Percentiles rank a stretch among this genome's conserved stretches.
Conservation (phyloP, 805 yeast species). For the Kodamaea neixiangensis region DNA sequence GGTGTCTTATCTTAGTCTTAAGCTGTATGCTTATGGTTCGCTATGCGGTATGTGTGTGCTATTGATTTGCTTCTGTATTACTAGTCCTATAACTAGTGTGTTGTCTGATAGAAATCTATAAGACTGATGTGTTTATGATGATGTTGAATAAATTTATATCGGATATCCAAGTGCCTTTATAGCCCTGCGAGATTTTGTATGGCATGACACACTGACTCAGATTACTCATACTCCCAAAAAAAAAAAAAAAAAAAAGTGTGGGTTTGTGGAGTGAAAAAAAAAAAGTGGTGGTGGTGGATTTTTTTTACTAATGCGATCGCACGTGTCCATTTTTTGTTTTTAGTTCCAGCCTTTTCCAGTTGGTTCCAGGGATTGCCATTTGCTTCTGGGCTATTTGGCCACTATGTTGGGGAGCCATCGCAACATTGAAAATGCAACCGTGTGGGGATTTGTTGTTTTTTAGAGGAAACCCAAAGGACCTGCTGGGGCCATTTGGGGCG, state of each 20-base stretch:
- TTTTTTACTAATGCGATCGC: too few relatives aligned
- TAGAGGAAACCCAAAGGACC: too few relatives aligned
- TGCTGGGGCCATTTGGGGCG: too few relatives aligned
- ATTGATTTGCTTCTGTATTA: too few relatives aligned
- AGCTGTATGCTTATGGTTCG: background rate
- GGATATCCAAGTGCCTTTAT: background rate
- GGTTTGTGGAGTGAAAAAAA: conserved; percentile 9
- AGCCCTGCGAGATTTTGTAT: background rate
- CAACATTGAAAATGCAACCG: background rate
- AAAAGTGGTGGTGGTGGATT: conserved; percentile 10
- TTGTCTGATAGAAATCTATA: background rate
- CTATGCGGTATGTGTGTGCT: background rate
- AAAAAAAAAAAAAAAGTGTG: too few relatives aligned
- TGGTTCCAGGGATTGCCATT: too few relatives aligned
- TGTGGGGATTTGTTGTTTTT: background rate
- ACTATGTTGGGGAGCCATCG: background rate
- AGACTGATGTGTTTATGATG: background rate
- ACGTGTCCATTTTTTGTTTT: conserved; percentile 6
- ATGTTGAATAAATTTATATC: background rate
- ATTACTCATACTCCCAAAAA: conserved; percentile 5
- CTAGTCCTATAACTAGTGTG: background rate
- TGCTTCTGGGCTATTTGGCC: too few relatives aligned
- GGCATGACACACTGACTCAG: conserved; percentile 6
- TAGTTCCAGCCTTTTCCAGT: background rate
- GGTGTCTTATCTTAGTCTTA: background rate